A percentile compares a stretch with the other conserved stretches of the same genome.
Conservation (phyloP, 1,139 yeast species). For the Nakaseomyces uthaithaninus region DNA sequence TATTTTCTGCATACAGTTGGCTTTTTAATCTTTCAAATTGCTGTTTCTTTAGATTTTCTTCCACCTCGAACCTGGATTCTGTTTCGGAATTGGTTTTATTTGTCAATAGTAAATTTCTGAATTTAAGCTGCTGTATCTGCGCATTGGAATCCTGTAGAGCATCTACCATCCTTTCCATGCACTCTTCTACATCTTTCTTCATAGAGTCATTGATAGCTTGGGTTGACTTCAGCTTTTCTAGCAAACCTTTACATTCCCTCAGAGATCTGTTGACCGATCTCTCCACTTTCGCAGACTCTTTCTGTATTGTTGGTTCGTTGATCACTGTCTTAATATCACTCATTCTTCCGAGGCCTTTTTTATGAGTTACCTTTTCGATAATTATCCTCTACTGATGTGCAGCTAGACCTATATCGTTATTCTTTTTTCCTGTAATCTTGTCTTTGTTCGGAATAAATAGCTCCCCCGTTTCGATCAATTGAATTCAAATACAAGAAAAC, state of each 20-base stretch:
- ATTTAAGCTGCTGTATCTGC: slow-evolving; percentile 28
- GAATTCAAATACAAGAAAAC: too few relatives aligned
- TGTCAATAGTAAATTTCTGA: slow-evolving; percentile 36
- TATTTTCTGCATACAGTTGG: slow-evolving; percentile 31
- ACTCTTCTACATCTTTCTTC: slow-evolving; percentile 1
- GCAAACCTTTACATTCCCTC: not conserved
- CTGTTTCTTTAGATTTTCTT: slow-evolving; percentile 38
- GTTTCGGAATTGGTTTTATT: slow-evolving; percentile 29
- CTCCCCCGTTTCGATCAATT: too few relatives aligned
- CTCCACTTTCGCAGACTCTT: too few relatives aligned
- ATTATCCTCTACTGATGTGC: not conserved
- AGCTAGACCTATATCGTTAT: too few relatives aligned
- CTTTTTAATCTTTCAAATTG: slow-evolving; percentile 42
- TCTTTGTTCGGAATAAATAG: too few relatives aligned
- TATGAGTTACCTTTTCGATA: too few relatives aligned
- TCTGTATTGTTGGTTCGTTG: too few relatives aligned
- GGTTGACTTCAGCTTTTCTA: not conserved
- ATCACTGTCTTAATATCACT: not conserved
- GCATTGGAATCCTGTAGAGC: slow-evolving; percentile 3
- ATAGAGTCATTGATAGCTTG: not conserved
- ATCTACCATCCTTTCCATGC: not conserved
- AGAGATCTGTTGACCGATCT: not conserved
- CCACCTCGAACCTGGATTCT: slow-evolving; percentile 41
- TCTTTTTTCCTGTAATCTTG: too few relatives aligned
- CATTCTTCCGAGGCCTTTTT: too few relatives aligned